Evolutionary conservation across 805 yeast species (phyloP).

Genomic region (Scheffersomyces ergatensis): DNA sequence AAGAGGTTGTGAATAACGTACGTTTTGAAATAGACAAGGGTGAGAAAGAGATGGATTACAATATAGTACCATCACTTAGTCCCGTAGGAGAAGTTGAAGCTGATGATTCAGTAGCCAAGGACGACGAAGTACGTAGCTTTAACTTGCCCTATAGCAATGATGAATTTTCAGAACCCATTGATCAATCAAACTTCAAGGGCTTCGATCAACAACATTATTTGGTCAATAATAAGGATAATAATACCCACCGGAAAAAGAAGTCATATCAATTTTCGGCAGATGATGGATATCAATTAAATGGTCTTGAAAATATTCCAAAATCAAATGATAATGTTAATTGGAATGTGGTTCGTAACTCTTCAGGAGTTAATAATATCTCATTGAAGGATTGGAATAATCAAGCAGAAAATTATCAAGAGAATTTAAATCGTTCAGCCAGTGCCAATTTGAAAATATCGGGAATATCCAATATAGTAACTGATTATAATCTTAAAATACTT

Average conservation of each 20-base stretch:
- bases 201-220: conserved; percentile 24
- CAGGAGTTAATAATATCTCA: conserved; percentile 15
- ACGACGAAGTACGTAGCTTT: conserved; percentile 4
- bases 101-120: conserved; percentile 3
- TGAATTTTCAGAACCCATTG: conserved; percentile 21
- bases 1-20: conserved; percentile 1
- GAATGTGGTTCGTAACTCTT: conserved; percentile 2
- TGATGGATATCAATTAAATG: conserved; percentile 8
- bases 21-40: neutral
- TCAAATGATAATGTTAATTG: conserved; percentile 7
- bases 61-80: neutral
- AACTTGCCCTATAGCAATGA: conserved; percentile 4
- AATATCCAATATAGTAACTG: conserved; percentile 16
- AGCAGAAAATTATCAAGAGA: conserved; percentile 20
- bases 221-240: neutral
- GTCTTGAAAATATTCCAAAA: conserved; percentile 26
- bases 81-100: conserved; percentile 2
- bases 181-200: conserved; percentile 15
- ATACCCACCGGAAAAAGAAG: neutral
- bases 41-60: neutral
- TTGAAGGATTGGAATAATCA: conserved; percentile 32
- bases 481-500: conserved; percentile 10
- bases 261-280: neutral
- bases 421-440: conserved; percentile 7
- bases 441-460: conserved; percentile 17